Evolutionary conservation across 257 asterid species (phyloP).

Genomic region (Solanum okadae): DNA sequence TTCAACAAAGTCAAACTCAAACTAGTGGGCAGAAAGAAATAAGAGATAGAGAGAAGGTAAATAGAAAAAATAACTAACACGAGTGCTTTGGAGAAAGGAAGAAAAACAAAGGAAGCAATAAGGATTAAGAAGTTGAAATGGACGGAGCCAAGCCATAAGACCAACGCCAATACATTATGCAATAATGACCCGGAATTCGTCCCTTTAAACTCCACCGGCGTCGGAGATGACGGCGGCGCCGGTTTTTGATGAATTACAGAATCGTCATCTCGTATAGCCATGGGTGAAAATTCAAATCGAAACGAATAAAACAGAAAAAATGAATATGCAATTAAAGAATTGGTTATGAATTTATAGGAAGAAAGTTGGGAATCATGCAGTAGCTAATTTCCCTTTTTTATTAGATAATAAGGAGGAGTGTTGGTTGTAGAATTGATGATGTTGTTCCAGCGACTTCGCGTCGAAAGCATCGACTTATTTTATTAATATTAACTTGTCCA

Average conservation of each 20-base stretch:
- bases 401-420: background rate
- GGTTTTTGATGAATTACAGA: slow-evolving; percentile 11
- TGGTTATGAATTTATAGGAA: background rate
- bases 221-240: slow-evolving; percentile 15
- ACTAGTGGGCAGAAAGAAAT: background rate
- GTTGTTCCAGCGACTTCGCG: background rate
- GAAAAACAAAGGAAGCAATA: slow-evolving; percentile 47
- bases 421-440: background rate
- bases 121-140: slow-evolving; percentile 42
- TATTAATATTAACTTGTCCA: no score
- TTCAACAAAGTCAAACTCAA: background rate
- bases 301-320: background rate
- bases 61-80: slow-evolving; percentile 44
- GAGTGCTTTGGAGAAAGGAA: slow-evolving; percentile 54
- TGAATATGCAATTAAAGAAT: background rate
- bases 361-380: background rate
- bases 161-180: slow-evolving; percentile 35
- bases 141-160: slow-evolving; percentile 62
- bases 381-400: background rate
- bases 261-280: slow-evolving; percentile 7
- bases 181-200: slow-evolving; percentile 26
- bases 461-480: background rate
- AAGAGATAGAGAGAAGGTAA: background rate
- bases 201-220: slow-evolving; percentile 59
- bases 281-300: background rate